phyloP scores from a whole-genome alignment of 176 grass and related monocot genomes.

The Phragmites australis region DNA sequence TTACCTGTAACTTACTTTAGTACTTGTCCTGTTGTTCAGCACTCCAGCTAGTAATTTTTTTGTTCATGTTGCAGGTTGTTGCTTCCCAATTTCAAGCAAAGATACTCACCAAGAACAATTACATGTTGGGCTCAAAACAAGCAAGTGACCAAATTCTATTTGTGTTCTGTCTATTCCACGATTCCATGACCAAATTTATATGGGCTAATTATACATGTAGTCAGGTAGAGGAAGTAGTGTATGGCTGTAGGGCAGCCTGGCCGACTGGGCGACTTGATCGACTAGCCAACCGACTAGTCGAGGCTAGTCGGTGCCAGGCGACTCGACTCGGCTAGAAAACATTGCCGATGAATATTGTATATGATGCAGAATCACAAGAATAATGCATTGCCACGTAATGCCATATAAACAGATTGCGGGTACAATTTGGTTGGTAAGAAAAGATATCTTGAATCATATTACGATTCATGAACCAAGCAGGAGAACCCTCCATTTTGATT shows the following conservation, averaged over 20 bases:
- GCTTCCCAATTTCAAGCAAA: neutral
- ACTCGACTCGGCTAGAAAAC: too few species aligned
- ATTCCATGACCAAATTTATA: too few species aligned
- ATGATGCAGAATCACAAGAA: neutral
- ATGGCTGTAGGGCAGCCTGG: too few species aligned
- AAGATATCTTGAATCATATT: neutral
- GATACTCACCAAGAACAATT: neutral
- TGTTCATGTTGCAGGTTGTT: neutral
- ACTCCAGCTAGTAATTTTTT: too few species aligned
- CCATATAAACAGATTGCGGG: constrained; percentile 7
- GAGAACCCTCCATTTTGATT: neutral
- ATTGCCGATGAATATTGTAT: too few species aligned
- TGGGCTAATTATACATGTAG: too few species aligned
- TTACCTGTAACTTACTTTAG: neutral
- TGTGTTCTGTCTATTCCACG: too few species aligned
- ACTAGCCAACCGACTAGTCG: too few species aligned
- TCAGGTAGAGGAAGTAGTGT: too few species aligned
- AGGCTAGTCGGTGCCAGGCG: too few species aligned
- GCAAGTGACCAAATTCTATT: neutral
- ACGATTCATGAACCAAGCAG: neutral
- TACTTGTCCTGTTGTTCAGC: neutral
- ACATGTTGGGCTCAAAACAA: neutral
- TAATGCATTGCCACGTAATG: neutral
- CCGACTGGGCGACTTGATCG: too few species aligned
- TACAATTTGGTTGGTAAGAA: neutral